Evolutionary conservation across 352 stramenopile genomes (phyloP), one percentile per base, ranked within the genome.

Genomic region (Phytophthora palmivora): DNA sequence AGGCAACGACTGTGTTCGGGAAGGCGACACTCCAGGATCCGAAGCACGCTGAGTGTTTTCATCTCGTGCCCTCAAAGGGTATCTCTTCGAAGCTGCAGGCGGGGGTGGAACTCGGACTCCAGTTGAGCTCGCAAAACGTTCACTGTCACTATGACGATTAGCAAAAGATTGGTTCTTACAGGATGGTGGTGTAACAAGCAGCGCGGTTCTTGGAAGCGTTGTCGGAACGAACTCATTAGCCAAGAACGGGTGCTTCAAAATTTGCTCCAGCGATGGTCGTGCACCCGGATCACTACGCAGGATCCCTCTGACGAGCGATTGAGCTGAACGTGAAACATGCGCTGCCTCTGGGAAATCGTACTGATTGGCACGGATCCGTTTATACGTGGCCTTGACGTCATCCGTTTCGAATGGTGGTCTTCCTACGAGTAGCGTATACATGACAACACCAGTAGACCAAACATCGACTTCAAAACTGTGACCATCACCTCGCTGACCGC

Each of bases 391-490:
- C 60, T 99, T 99, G 14, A 99, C 96, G 66, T 99, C 96, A 34
- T 95, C 93, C 6, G 94, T 97, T 76, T 99, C 96, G 56, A 98
- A 99, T 0, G 97, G 97, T 15, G 97, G 97, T n/a, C 96, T 96
- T 6, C 97, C 97, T 5, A 99, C 92, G 2, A 99, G 78, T 51
- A 98, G 76, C 6, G 97, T 99, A 78, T 98, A 99, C 70, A 98
- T 93, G 65, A 99, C 97, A 6, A 99, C 96, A 32, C 97, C 97
- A 54, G 93, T 98, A 3, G 94, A 98, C 97, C 97, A 99, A 34
- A 99, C 91, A 70, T 99, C 97, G 4, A 99, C 97, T 68, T 99
- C 94, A 68, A 99, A 99, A 58, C 94, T 98, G 78, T 99, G 97
- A 52, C 96, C 96, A 21, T 89, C 82, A 11, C 83, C 80, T 11